Evolutionary conservation across 345 rosid species (phyloP).

Genomic region (Bruguiera parviflora): DNA sequence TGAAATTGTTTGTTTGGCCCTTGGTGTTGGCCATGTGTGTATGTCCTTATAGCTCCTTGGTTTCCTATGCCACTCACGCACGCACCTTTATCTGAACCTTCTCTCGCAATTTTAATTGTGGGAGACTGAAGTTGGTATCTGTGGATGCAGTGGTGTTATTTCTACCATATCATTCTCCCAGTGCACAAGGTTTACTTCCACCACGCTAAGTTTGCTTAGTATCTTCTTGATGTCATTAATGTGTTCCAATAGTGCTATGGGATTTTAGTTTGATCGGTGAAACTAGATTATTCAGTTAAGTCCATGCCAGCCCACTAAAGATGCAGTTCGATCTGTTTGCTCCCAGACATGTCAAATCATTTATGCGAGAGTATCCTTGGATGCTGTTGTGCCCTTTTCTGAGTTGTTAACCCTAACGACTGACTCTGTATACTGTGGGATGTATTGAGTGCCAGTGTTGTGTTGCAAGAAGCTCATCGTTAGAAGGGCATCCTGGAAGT

Average conservation of each 20-base stretch:
- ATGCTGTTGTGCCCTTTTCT: slow-evolving; percentile 1
- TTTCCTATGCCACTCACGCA: not conserved
- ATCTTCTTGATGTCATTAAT: slow-evolving; percentile 25
- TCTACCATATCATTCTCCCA: slow-evolving; percentile 31
- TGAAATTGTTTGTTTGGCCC: not conserved
- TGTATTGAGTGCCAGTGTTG: not conserved
- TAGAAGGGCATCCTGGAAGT: too few species aligned
- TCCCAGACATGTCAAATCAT: not conserved
- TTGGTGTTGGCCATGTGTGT: not conserved
- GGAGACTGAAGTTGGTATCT: slow-evolving; percentile 27
- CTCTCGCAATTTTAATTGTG: slow-evolving; percentile 5
- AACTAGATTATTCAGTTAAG: not conserved
- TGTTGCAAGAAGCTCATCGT: not conserved
- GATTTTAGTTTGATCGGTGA: slow-evolving; percentile 15
- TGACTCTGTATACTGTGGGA: not conserved
- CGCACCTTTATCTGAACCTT: slow-evolving; percentile 1
- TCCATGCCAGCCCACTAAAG: not conserved
- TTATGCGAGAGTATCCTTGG: not conserved
- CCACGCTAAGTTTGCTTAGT: slow-evolving; percentile 29
- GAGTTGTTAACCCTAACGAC: not conserved
- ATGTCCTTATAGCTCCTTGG: not conserved
- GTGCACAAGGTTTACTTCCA: slow-evolving; percentile 30
- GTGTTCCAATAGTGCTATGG: slow-evolving; percentile 20
- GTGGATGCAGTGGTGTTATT: slow-evolving; percentile 34
- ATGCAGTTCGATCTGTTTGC: not conserved